Evolutionary conservation across 2,329 filamentous ascomycete species (phyloP).

Genomic region (Trichoderma oligosporum): DNA sequence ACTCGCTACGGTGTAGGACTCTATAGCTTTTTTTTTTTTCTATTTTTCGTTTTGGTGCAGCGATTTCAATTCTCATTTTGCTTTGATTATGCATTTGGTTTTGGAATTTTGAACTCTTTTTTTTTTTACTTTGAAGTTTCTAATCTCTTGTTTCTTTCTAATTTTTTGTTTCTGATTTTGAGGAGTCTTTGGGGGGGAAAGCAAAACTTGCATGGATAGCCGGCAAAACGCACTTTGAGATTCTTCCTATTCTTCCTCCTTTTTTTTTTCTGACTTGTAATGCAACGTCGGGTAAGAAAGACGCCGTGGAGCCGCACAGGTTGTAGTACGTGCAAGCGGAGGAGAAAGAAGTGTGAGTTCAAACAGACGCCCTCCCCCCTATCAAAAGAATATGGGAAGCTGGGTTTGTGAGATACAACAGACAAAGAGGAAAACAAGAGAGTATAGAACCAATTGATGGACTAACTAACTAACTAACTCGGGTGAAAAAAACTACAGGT

Average conservation of each 20-base stretch:
- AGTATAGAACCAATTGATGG: too few species aligned
- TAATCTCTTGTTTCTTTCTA: neutral
- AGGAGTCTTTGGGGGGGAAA: neutral
- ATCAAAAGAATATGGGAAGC: too few species aligned
- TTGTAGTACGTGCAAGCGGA: conserved; percentile 14
- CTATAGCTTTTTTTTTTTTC: neutral
- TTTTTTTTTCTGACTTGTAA: neutral
- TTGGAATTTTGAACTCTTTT: neutral
- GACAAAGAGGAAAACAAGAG: neutral
- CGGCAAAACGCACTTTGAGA: neutral
- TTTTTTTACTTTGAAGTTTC: neutral
- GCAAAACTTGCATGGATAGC: neutral
- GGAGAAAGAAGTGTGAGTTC: conserved; percentile 18
- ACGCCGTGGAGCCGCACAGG: conserved; percentile 18
- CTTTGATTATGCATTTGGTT: neutral
- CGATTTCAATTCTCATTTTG: neutral
- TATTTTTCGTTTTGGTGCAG: neutral
- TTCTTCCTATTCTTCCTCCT: neutral
- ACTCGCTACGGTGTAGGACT: too few species aligned
- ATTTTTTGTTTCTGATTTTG: neutral
- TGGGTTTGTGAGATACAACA: neutral
- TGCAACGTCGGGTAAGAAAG: conserved; percentile 15
- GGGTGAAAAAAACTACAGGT: neutral
- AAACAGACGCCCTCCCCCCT: too few species aligned
- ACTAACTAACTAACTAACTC: too few species aligned